A percentile compares a stretch with the other conserved stretches of the same genome.
Evolutionary conservation across 768 basidiomycete species (phyloP).

Genomic region (Lactarius sanguifluus): DNA sequence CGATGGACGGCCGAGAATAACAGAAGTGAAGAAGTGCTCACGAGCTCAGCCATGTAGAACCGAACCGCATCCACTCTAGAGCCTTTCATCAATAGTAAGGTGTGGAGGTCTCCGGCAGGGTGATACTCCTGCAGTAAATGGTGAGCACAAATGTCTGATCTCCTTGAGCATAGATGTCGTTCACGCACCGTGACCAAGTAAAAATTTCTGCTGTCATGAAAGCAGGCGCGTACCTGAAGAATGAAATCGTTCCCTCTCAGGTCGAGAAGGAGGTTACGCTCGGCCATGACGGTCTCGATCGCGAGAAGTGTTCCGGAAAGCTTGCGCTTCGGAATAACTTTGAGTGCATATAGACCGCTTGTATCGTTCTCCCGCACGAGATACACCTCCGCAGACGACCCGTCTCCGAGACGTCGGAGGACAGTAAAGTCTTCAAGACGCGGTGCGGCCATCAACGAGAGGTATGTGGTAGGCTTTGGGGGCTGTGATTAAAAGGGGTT

Average conservation of each 20-base stretch:
- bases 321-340: slow-evolving; percentile 22
- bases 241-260: slow-evolving; percentile 25
- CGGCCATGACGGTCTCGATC: slow-evolving; percentile 12
- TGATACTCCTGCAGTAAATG: slow-evolving; percentile 19
- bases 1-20: background rate
- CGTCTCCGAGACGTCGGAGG: slow-evolving; percentile 19
- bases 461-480: slow-evolving; percentile 16
- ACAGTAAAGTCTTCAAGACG: slow-evolving; percentile 22
- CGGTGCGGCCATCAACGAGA: slow-evolving; percentile 17
- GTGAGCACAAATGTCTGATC: background rate
- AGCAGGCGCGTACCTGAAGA: slow-evolving; percentile 23
- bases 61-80: slow-evolving; percentile 13
- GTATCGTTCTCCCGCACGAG: slow-evolving; percentile 21
- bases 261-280: slow-evolving; percentile 24
- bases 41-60: slow-evolving; percentile 28
- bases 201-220: slow-evolving; percentile 24
- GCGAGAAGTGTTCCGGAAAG: background rate
- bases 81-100: slow-evolving; percentile 15
- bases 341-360: slow-evolving; percentile 24
- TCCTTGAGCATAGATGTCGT: too few species aligned
- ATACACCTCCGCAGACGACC: slow-evolving; percentile 20
- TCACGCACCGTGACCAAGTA: slow-evolving; percentile 21
- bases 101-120: slow-evolving; percentile 25
- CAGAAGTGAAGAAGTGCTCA: background rate
- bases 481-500: slow-evolving; percentile 8